phyloP scores from a whole-genome alignment of 192 early-diverging fungal species.

The Backusella liffmaniae region DNA sequence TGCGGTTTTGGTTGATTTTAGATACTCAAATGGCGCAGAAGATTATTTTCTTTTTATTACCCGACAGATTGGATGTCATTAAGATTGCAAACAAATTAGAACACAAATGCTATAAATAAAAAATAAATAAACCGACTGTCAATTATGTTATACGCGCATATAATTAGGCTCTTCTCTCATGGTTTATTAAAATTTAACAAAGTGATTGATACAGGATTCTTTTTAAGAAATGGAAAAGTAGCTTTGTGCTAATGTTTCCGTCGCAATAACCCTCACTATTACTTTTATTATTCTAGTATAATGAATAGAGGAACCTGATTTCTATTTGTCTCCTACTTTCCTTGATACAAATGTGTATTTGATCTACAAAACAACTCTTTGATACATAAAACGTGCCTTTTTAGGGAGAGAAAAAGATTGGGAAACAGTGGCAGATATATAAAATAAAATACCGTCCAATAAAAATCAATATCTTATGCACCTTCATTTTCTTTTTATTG shows the following conservation, averaged over 20 bases:
- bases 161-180: neutral
- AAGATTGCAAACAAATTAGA: neutral
- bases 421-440: neutral
- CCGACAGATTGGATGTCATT: neutral
- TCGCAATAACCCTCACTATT: neutral
- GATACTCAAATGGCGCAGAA: slow-evolving; percentile 1
- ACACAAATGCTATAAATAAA: neutral
- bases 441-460: neutral
- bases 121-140: neutral
- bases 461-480: neutral
- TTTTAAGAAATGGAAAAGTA: neutral
- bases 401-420: neutral
- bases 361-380: neutral
- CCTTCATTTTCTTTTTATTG: neutral
- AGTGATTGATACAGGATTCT: neutral
- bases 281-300: neutral
- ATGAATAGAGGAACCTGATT: neutral
- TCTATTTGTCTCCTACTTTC: neutral
- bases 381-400: slow-evolving; percentile 1
- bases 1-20: neutral
- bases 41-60: neutral
- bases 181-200: neutral
- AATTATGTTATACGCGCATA: neutral
- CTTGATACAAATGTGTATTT: neutral
- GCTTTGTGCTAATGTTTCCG: neutral